Conservation (phyloP, 257 asterid genomes). For the Lantana camara region DNA sequence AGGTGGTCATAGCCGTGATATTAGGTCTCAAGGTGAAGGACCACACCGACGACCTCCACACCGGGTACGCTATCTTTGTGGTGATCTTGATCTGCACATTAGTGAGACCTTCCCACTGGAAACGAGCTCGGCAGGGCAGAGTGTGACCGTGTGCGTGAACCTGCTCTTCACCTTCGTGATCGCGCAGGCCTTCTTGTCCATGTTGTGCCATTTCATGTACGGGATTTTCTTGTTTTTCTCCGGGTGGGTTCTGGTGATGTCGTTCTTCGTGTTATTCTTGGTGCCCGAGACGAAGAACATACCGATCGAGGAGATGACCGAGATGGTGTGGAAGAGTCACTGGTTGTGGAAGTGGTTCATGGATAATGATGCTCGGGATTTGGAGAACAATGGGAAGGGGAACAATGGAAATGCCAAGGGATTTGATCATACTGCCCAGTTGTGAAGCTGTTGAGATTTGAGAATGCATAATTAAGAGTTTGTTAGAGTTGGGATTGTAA, state of each 20-base stretch:
- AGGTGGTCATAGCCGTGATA: slow-evolving; percentile 57
- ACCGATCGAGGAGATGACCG: slow-evolving; percentile 97
- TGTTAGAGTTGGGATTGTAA: background rate
- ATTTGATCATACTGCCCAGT: slow-evolving; percentile 44
- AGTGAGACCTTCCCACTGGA: slow-evolving; percentile 86
- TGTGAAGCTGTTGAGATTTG: slow-evolving; percentile 28
- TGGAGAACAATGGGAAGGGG: slow-evolving; percentile 29
- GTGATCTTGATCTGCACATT: slow-evolving; percentile 73
- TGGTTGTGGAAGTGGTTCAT: slow-evolving; percentile 93
- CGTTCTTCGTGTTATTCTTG: slow-evolving; percentile 70
- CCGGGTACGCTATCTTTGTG: slow-evolving; percentile 69
- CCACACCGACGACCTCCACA: slow-evolving; percentile 48
- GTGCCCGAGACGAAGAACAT: slow-evolving; percentile 87
- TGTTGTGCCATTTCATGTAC: slow-evolving; percentile 81
- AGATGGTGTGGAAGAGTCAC: slow-evolving; percentile 80
- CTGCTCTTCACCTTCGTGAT: slow-evolving; percentile 78
- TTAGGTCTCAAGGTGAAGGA: slow-evolving; percentile 72
- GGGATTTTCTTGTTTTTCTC: slow-evolving; percentile 89
- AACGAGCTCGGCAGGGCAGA: slow-evolving; percentile 88
- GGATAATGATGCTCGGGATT: slow-evolving; percentile 41
- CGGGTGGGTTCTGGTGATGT: slow-evolving; percentile 81
- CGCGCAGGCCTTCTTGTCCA: slow-evolving; percentile 85
- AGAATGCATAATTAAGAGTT: background rate
- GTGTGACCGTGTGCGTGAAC: slow-evolving; percentile 80
- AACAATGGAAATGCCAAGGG: slow-evolving; percentile 42